Conservation (phyloP, 345 rosid genomes). For the Eucalyptus erythrocorys region DNA sequence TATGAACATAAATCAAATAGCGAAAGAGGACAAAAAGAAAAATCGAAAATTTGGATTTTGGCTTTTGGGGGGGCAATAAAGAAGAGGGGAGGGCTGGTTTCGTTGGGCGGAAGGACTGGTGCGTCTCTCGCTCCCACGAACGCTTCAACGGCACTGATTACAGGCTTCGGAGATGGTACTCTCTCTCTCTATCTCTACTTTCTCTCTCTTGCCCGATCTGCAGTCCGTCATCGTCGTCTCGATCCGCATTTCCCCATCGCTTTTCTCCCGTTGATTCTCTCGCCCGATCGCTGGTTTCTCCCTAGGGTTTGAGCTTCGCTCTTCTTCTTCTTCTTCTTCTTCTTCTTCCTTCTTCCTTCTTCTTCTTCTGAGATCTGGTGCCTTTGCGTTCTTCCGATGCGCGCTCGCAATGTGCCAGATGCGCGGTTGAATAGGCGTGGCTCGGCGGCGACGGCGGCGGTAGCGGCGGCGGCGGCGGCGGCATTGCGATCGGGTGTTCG, state of each 20-base stretch:
- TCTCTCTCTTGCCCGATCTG: background rate
- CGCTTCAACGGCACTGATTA: conserved; percentile 10
- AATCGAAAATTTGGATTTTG: background rate
- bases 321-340: background rate
- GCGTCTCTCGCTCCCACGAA: background rate
- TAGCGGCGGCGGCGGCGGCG: background rate
- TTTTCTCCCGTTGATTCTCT: background rate
- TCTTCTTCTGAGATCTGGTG: background rate
- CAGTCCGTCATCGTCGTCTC: background rate
- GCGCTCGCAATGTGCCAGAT: background rate
- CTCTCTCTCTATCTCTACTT: background rate
- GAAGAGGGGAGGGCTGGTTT: background rate
- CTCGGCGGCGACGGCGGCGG: background rate
- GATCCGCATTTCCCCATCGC: background rate
- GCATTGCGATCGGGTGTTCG: background rate
- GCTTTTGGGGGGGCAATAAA: background rate
- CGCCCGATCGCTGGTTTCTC: background rate
- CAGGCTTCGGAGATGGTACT: background rate
- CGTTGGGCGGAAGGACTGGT: background rate
- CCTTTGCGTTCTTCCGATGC: background rate
- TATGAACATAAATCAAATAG: background rate
- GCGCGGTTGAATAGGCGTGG: background rate
- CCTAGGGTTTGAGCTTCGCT: background rate
- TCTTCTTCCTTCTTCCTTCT: background rate
- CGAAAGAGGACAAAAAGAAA: background rate